Evolutionary conservation across 2,329 filamentous ascomycete genomes (phyloP).

Genomic region (Magnaporthiopsis incrustans): DNA sequence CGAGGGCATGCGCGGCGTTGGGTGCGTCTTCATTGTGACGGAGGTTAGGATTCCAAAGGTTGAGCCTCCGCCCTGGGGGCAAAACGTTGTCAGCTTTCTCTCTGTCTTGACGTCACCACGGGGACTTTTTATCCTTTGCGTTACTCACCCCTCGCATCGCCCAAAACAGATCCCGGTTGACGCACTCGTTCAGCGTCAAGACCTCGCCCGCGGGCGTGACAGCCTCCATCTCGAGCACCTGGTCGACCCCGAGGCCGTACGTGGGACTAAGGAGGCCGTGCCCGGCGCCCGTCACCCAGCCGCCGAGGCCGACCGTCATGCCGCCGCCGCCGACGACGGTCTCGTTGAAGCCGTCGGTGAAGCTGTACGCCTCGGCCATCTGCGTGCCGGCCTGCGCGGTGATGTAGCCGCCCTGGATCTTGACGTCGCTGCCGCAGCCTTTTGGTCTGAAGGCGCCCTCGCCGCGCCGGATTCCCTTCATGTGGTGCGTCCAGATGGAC

Average conservation of each 20-base stretch:
- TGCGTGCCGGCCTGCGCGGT: slow-evolving; percentile 44
- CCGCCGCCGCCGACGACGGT: slow-evolving; percentile 45
- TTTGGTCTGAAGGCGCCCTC: slow-evolving; percentile 30
- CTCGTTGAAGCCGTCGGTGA: slow-evolving; percentile 33
- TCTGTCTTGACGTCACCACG: neutral
- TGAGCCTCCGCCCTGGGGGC: slow-evolving; percentile 44
- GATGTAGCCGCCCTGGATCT: slow-evolving; percentile 33
- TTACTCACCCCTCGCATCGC: slow-evolving; percentile 49
- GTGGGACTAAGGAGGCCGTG: slow-evolving; percentile 43
- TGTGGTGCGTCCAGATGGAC: slow-evolving; percentile 41
- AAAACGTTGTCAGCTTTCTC: no score
- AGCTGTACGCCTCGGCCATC: slow-evolving; percentile 37
- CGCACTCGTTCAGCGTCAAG: slow-evolving; percentile 39
- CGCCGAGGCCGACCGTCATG: slow-evolving; percentile 48
- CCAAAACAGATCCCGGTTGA: slow-evolving; percentile 53
- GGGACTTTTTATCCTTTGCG: no score
- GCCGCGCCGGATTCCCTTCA: slow-evolving; percentile 26
- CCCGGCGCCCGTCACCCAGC: slow-evolving; percentile 52
- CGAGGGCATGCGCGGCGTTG: slow-evolving; percentile 26
- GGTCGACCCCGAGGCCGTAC: slow-evolving; percentile 51
- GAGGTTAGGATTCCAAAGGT: slow-evolving; percentile 54
- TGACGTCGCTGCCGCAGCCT: slow-evolving; percentile 24
- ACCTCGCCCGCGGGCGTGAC: slow-evolving; percentile 43
- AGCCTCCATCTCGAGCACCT: slow-evolving; percentile 49
- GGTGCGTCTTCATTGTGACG: slow-evolving; percentile 46